Base-by-base conservation (phyloP, 768 basidiomycete genomes). In the Russula sp. region DNA sequence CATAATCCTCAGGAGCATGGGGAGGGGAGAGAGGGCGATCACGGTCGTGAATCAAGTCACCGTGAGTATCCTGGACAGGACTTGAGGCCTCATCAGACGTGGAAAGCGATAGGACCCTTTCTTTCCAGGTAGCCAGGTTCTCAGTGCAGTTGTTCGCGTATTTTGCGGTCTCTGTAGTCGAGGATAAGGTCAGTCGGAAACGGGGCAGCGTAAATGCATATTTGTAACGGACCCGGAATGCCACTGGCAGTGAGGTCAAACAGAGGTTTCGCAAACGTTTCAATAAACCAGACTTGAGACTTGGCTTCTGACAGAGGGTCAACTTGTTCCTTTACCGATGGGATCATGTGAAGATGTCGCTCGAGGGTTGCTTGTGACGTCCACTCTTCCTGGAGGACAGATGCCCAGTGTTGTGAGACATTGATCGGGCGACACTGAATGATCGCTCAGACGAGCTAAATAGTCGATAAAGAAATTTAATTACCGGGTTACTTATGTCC, bases 401-500 rank as follows among this genome's bases (percentile, higher is more conserved):
- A 80, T 9, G 94, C 94, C 97, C 97, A 99, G 67, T 92, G 87
- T 70, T 90, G 85, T 3, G 93, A 92, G 16, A 97, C 91, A n/a
- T 84, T 79, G 67, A 92, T 90, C 1, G 97, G 96, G 22, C 96
- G 94, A 67, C 89, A 88, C 95, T 98, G 53, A 59, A 60, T 46
- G 59, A 55, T 40, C 7, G 5, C 32, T 67, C 34, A 63, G 26
- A 62, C 32, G 36, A 42, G 16, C 48, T 13, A 52, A 8, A 49
- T 30, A 30, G 36, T 49, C 18, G 11, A 38, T 46, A 58, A 38
- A 34, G 16, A 42, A 48, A 46, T 13, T 38, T 16, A 84, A 94
- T 68, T 73, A 97, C 94, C 18, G 97, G 96, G 74, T 99, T 99
- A 73, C 92, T 94, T 71, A 99, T 98, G 76, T 99, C 97, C 20